A percentile compares a stretch with the other conserved stretches of the same genome.
Evolutionary conservation across 768 basidiomycete genomes (phyloP).

Genomic region (Mycena capillaripes): DNA sequence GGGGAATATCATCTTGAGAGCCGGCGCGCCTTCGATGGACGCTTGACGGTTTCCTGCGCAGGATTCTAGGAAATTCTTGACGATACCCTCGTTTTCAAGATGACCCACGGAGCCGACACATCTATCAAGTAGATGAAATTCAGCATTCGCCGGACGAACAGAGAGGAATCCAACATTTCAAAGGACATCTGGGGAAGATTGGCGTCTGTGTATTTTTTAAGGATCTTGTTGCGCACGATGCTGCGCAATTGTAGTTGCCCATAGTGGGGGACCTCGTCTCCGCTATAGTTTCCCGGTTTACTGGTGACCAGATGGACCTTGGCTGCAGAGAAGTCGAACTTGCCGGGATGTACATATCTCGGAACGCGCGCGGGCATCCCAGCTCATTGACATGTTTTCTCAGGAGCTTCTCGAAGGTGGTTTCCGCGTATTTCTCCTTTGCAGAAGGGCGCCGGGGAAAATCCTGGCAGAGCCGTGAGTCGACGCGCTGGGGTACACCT

Average conservation of each 20-base stretch:
- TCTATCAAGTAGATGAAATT: neutral
- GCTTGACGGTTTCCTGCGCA: slow-evolving; percentile 4
- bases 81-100: neutral
- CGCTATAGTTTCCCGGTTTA: neutral
- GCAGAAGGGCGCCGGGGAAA: neutral
- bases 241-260: slow-evolving; percentile 11
- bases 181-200: neutral
- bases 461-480: neutral
- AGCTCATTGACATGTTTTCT: slow-evolving; percentile 1
- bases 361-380: neutral
- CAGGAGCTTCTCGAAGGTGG: neutral
- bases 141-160: neutral
- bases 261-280: neutral
- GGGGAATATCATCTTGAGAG: slow-evolving; percentile 15
- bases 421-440: neutral
- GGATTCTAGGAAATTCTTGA: slow-evolving; percentile 17
- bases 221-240: slow-evolving; percentile 1
- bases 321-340: slow-evolving; percentile 15
- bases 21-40: slow-evolving; percentile 6
- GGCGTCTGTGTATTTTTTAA: neutral
- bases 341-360: neutral
- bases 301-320: slow-evolving; percentile 21
- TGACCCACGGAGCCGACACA: slow-evolving; percentile 15
- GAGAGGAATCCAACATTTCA: neutral
- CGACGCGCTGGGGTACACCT: no score